Base-by-base conservation (phyloP, 2,329 filamentous ascomycete genomes). In the Phialophora verrucosa region DNA sequence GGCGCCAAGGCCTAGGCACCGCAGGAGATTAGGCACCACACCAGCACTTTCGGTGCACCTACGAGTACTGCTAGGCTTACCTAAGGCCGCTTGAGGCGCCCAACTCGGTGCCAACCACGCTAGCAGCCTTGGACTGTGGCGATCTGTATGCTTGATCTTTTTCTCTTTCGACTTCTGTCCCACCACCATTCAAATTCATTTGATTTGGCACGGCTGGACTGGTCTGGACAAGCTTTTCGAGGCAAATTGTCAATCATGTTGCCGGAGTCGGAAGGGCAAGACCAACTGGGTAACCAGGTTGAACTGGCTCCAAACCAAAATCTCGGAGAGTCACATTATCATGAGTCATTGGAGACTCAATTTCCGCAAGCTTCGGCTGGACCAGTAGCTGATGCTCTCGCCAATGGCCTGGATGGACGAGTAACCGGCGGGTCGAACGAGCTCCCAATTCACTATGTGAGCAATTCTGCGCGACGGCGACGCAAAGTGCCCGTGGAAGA, bases 401-500 rank as follows among this genome's bases (percentile, higher is more conserved):
- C 20, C 57, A 23, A 50, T 7, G 3, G 27, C 42, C 2, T 20
- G 12, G 14, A 47, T 44, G 29, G 17, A 59, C n/a, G 35, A 3
- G 17, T n/a, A n/a, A 27, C 23, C 27, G 29, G 29, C 20, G 44
- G 20, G 20, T 38, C 29, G 7, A 25, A 42, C 12, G 59, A 61
- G 10, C 17, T 61, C n/a, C 59, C 59, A 14, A 53, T 61, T 25
- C 47, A 61, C 31, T 61, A 53, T 20, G 59, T 49, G 38, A 61
- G 31, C 38, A 65, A 57, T 14, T 50, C 38, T 5, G 56, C 58
- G 7, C 31, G 42, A 12, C 55, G 42, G 35, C 38, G 49, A 49
- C 50, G 55, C 12, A 59, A 47, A 51, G 44, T n/a, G n/a, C 12
- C 38, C 35, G 17, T 59, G 1, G 66, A 68, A 7, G 63, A 68